These are phyloP conservation scores for Phoma herbarum DNA, from an alignment of 2,329 filamentous ascomycete species.

Conservation along the genomic window DNA sequence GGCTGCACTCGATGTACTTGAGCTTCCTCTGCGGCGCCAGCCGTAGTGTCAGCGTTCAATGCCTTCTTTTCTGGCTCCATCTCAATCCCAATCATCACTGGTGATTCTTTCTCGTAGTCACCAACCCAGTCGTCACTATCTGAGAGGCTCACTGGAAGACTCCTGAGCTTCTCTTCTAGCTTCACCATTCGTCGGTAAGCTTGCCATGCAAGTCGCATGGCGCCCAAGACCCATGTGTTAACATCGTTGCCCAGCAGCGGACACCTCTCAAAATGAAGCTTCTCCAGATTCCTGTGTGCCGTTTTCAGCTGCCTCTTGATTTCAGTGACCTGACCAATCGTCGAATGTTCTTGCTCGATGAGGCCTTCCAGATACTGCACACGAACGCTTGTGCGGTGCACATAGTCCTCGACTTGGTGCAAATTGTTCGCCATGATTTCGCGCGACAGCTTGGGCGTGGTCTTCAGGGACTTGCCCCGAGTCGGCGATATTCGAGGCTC, in stretches of 20 bases:
- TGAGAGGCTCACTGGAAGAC: slow-evolving; percentile 9
- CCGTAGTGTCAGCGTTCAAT: not conserved
- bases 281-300: slow-evolving; percentile 35
- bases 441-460: slow-evolving; percentile 17
- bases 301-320: slow-evolving; percentile 34
- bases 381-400: slow-evolving; percentile 24
- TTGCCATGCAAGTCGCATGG: slow-evolving; percentile 33
- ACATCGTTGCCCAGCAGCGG: slow-evolving; percentile 18
- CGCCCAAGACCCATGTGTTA: slow-evolving; percentile 22
- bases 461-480: slow-evolving; percentile 5
- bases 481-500: not conserved
- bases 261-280: slow-evolving; percentile 25
- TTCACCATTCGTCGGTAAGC: slow-evolving; percentile 30
- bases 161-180: slow-evolving; percentile 28
- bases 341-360: slow-evolving; percentile 24
- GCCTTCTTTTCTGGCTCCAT: slow-evolving; percentile 14
- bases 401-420: slow-evolving; percentile 19
- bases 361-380: slow-evolving; percentile 29
- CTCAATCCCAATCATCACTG: slow-evolving; percentile 20
- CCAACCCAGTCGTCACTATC: slow-evolving; percentile 11
- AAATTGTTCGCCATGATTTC: slow-evolving; percentile 21
- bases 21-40: slow-evolving; percentile 7
- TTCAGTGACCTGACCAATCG: slow-evolving; percentile 28
- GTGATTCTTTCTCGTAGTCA: slow-evolving; percentile 12
- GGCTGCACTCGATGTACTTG: slow-evolving; percentile 5